A percentile compares a stretch with the other conserved stretches of the same genome.
Conservation (phyloP, 1,139 yeast genomes). For the Magnusiomyces ingens region DNA sequence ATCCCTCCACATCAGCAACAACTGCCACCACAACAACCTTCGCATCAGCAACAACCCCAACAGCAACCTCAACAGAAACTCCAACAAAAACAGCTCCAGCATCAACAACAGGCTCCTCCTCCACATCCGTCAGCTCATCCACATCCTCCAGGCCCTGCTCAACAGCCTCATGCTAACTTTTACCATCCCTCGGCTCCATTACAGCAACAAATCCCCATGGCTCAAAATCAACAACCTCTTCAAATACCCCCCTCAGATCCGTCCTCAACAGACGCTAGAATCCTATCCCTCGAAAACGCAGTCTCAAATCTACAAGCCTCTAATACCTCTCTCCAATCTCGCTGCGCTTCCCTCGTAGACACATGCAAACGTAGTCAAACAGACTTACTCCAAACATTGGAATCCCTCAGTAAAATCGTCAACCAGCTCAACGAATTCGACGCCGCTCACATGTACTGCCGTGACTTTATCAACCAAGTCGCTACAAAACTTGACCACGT, state of each 20-base stretch:
- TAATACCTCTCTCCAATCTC: slow-evolving; percentile 10
- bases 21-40: slow-evolving; percentile 10
- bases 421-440: slow-evolving; percentile 4
- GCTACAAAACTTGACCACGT: slow-evolving; percentile 12
- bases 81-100: slow-evolving; percentile 14
- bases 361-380: slow-evolving; percentile 11
- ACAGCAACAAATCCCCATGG: slow-evolving; percentile 7
- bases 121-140: slow-evolving; percentile 3
- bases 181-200: slow-evolving; percentile 6
- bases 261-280: slow-evolving; percentile 16
- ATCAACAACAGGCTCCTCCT: slow-evolving; percentile 11
- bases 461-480: slow-evolving; percentile 19
- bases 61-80: slow-evolving; percentile 9
- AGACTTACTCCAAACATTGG: slow-evolving; percentile 11
- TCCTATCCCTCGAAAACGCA: slow-evolving; percentile 21
- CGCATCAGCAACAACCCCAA: slow-evolving; percentile 10
- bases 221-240: slow-evolving; percentile 11
- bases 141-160: background rate
- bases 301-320: slow-evolving; percentile 14
- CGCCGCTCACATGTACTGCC: slow-evolving; percentile 17
- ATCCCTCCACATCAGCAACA: slow-evolving; percentile 2
- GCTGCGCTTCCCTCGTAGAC: slow-evolving; percentile 12
- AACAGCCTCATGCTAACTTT: background rate
- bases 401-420: slow-evolving; percentile 8
- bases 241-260: slow-evolving; percentile 7